Evolutionary conservation across 805 yeast species (phyloP).

Genomic region (Yamadazyma insecticola): DNA sequence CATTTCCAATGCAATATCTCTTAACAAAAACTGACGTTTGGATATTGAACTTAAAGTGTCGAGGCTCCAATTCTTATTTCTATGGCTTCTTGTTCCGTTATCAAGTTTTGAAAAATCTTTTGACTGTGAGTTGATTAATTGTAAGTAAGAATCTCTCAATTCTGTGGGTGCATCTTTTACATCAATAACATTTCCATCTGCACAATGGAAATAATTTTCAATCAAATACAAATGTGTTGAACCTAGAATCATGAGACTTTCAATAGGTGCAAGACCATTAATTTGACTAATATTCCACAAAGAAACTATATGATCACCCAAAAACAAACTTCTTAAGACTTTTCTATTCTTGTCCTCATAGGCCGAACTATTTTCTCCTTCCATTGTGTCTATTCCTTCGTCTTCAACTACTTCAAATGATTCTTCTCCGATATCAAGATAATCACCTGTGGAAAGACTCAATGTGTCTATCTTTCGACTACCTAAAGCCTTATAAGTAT

Average conservation of each 20-base stretch:
- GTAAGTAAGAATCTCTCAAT: constrained; percentile 65
- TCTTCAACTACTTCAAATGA: constrained; percentile 38
- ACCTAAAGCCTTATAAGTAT: too few relatives aligned
- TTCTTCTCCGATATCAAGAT: constrained; percentile 16
- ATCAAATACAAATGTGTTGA: constrained; percentile 59
- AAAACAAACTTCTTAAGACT: constrained; percentile 61
- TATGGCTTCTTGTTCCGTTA: constrained; percentile 30
- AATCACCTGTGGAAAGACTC: constrained; percentile 15
- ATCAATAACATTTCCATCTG: constrained; percentile 53
- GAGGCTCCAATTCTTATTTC: constrained; percentile 57
- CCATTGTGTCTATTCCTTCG: constrained; percentile 22
- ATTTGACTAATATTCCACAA: constrained; percentile 75
- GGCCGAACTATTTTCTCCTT: constrained; percentile 9
- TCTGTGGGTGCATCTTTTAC: constrained; percentile 59
- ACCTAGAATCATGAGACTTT: constrained; percentile 72
- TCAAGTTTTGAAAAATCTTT: constrained; percentile 19
- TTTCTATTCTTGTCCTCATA: constrained; percentile 71
- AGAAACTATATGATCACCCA: constrained; percentile 66
- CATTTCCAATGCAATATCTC: constrained; percentile 80
- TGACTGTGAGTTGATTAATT: constrained; percentile 52
- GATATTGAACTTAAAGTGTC: constrained; percentile 58
- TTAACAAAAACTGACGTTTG: constrained; percentile 67
- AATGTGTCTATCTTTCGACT: constrained; percentile 18
- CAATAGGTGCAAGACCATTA: constrained; percentile 70
- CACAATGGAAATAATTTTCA: constrained; percentile 60